phyloP scores from a whole-genome alignment of 2,329 filamentous ascomycete genomes.

The Ceratocystis diversiconidia region DNA sequence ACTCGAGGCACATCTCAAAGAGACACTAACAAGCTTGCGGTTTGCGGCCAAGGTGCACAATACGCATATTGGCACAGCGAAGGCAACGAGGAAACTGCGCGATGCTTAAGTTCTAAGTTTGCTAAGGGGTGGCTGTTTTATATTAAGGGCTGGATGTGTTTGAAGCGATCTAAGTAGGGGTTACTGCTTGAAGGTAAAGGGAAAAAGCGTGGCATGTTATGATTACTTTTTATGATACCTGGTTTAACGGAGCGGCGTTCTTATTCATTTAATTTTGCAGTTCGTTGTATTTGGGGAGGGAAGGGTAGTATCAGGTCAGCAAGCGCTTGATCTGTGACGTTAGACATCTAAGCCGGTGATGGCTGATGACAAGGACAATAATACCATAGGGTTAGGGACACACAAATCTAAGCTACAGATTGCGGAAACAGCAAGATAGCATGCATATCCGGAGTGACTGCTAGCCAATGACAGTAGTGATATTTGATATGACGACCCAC shows the following conservation, averaged over 20 bases:
- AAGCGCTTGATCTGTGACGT: background rate
- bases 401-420: background rate
- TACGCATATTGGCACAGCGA: slow-evolving; percentile 83
- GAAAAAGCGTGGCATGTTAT: slow-evolving; percentile 15
- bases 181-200: slow-evolving; percentile 11
- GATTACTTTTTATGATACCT: slow-evolving; percentile 18
- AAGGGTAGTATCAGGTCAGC: background rate
- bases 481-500: slow-evolving; percentile 14
- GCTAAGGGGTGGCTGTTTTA: background rate
- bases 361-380: background rate
- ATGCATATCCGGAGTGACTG: background rate
- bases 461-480: slow-evolving; percentile 8
- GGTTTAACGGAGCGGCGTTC: slow-evolving; percentile 9
- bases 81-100: slow-evolving; percentile 49
- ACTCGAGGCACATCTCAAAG: slow-evolving; percentile 74
- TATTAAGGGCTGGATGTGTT: background rate
- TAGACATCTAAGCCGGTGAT: background rate
- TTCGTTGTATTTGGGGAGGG: background rate
- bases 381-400: background rate
- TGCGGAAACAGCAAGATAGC: background rate
- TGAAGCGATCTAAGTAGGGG: background rate
- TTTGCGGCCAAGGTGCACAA: slow-evolving; percentile 93
- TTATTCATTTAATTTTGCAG: background rate
- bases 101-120: background rate
- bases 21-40: slow-evolving; percentile 86